These are phyloP conservation scores for Cymbidium sinense DNA, from an alignment of 106 monocot genomes.

Conservation along the genomic window DNA sequence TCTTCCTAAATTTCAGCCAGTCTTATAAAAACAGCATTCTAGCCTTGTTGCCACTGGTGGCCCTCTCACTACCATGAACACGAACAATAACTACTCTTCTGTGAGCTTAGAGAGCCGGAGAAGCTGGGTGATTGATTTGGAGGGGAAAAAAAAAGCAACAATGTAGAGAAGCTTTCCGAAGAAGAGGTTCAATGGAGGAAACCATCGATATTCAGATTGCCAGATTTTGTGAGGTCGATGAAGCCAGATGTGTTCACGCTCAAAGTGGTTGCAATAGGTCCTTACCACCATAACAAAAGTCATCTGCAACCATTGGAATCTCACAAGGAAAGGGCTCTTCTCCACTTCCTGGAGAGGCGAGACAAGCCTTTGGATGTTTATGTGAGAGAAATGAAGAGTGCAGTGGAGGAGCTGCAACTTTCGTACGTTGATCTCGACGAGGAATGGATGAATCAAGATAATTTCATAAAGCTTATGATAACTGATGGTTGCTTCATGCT, in stretches of 20 bases:
- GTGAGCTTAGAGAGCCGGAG: not conserved
- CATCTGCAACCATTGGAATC: constrained; percentile 21
- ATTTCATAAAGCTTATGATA: constrained; percentile 21
- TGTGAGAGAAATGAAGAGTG: constrained; percentile 5
- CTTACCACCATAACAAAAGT: constrained; percentile 19
- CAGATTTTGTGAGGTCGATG: not conserved
- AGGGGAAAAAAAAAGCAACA: not conserved
- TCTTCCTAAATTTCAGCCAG: not conserved
- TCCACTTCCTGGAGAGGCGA: constrained; percentile 16
- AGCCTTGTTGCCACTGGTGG: not conserved
- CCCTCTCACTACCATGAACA: not conserved
- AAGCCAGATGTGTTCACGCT: not conserved
- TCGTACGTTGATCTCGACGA: constrained; percentile 15
- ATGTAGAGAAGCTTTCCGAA: not conserved
- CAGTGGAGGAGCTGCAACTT: constrained; percentile 11
- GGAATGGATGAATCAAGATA: not conserved
- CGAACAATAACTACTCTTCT: not conserved
- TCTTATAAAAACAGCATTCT: not conserved
- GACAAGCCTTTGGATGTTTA: constrained; percentile 12
- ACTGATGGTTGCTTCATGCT: constrained; percentile 35
- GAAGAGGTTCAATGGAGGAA: not conserved
- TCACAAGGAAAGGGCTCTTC: constrained; percentile 28
- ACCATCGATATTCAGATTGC: constrained; percentile 3
- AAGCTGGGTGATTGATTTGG: constrained; percentile 2
- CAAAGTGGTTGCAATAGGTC: constrained; percentile 3